Conservation (phyloP, 345 rosid genomes). For the Isatis tinctoria region DNA sequence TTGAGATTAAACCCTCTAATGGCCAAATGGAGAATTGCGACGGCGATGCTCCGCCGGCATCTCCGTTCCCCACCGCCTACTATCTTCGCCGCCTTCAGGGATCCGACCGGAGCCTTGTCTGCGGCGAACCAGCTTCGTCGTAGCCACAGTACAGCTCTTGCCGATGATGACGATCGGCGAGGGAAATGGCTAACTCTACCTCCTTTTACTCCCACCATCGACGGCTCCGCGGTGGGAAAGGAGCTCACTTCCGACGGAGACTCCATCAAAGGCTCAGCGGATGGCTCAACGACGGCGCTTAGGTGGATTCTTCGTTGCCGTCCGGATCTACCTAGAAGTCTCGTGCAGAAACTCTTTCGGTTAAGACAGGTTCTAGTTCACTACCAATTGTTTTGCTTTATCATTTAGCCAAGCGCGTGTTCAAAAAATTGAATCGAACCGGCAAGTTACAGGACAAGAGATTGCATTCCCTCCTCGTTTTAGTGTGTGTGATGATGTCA, state of each 20-base stretch:
- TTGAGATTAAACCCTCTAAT: constrained; percentile 11
- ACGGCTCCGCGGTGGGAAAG: constrained; percentile 47
- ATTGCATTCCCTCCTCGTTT: too few species aligned
- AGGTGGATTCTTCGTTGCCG: constrained; percentile 83
- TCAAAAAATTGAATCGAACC: neutral
- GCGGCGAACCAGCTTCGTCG: constrained; percentile 13
- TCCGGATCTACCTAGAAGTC: constrained; percentile 78
- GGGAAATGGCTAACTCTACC: constrained; percentile 74
- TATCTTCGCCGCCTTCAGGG: neutral
- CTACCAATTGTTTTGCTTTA: neutral
- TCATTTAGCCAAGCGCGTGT: too few species aligned
- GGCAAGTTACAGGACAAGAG: neutral
- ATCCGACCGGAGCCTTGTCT: neutral
- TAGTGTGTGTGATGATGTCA: neutral
- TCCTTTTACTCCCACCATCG: constrained; percentile 46
- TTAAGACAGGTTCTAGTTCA: constrained; percentile 62
- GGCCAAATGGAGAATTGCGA: constrained; percentile 30
- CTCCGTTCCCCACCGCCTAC: constrained; percentile 18
- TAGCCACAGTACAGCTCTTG: constrained; percentile 20
- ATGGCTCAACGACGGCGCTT: constrained; percentile 54
- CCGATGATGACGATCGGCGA: constrained; percentile 4
- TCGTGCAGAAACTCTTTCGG: constrained; percentile 85
- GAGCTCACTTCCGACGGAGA: constrained; percentile 26
- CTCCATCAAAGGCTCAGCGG: neutral
- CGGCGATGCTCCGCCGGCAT: constrained; percentile 37